Evolutionary conservation across 1,284 basidiomycete genomes (phyloP).

Genomic region (Testicularia cyperi): DNA sequence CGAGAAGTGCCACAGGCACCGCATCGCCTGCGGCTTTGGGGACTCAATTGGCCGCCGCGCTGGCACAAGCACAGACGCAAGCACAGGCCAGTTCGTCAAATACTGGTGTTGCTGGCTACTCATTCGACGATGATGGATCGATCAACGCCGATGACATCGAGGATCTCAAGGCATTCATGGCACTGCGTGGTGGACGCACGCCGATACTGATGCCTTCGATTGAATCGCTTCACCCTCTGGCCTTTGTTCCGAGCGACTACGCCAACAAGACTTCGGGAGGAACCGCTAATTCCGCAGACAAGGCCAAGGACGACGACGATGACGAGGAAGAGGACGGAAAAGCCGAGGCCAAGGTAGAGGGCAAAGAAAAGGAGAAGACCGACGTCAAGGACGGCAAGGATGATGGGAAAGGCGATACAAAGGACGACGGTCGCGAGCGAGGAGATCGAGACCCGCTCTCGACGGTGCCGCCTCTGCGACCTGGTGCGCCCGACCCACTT

Average conservation of each 20-base stretch:
- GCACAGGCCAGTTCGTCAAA: neutral
- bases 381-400: slow-evolving; percentile 17
- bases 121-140: slow-evolving; percentile 43
- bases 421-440: slow-evolving; percentile 22
- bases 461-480: slow-evolving; percentile 20
- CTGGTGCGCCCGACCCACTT: slow-evolving; percentile 31
- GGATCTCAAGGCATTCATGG: slow-evolving; percentile 33
- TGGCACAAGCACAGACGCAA: slow-evolving; percentile 11
- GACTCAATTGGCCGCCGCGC: neutral
- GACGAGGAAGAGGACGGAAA: no score
- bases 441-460: slow-evolving; percentile 36
- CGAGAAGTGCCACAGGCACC: slow-evolving; percentile 5
- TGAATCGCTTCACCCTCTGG: slow-evolving; percentile 43
- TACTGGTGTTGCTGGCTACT: slow-evolving; percentile 6
- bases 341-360: no score
- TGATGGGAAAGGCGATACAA: no score
- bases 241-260: slow-evolving; percentile 24
- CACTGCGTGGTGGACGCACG: slow-evolving; percentile 18
- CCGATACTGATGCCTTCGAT: slow-evolving; percentile 33
- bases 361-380: no score
- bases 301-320: no score
- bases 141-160: slow-evolving; percentile 41
- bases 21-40: slow-evolving; percentile 8
- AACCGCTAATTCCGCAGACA: no score
- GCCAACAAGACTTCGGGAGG: no score